These are phyloP conservation scores for Mycena venus DNA, from an alignment of 768 basidiomycete species.

Conservation along the genomic window DNA sequence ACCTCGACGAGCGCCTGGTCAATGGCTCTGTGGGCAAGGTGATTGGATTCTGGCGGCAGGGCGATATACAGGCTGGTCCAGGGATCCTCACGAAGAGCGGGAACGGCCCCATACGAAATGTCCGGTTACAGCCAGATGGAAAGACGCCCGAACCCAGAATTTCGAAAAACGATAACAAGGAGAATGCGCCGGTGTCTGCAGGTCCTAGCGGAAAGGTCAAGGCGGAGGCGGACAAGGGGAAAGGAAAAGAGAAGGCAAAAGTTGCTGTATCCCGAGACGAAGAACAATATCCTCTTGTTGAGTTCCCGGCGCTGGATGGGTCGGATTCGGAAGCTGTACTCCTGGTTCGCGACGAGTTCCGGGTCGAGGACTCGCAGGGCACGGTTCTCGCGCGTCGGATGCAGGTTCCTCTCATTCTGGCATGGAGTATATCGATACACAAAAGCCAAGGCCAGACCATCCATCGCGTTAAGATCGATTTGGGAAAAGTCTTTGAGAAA, in stretches of 20 bases:
- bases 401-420: conserved; percentile 76
- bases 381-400: conserved; percentile 58
- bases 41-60: conserved; percentile 61
- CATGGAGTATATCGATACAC: conserved; percentile 90
- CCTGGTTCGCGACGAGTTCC: conserved; percentile 66
- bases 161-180: conserved; percentile 59
- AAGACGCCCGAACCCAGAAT: conserved; percentile 56
- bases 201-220: conserved; percentile 57
- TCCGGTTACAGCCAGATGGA: conserved; percentile 57
- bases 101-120: conserved; percentile 36
- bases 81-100: conserved; percentile 35
- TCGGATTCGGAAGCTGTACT: conserved; percentile 57
- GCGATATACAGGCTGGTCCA: conserved; percentile 26
- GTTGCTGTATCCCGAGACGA: conserved; percentile 49
- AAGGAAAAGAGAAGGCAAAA: conserved; percentile 43
- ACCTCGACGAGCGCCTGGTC: conserved; percentile 79
- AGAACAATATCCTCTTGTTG: conserved; percentile 61
- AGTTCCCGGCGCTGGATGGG: conserved; percentile 52
- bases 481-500: conserved; percentile 83
- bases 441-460: conserved; percentile 89
- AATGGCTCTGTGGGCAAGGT: conserved; percentile 85
- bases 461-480: conserved; percentile 83
- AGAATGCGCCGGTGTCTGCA: conserved; percentile 50
- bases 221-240: conserved; percentile 36
- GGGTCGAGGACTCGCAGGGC: conserved; percentile 66